Evolutionary conservation across 306 rosid genomes (phyloP).

Genomic region (Cucurbita moschata): DNA sequence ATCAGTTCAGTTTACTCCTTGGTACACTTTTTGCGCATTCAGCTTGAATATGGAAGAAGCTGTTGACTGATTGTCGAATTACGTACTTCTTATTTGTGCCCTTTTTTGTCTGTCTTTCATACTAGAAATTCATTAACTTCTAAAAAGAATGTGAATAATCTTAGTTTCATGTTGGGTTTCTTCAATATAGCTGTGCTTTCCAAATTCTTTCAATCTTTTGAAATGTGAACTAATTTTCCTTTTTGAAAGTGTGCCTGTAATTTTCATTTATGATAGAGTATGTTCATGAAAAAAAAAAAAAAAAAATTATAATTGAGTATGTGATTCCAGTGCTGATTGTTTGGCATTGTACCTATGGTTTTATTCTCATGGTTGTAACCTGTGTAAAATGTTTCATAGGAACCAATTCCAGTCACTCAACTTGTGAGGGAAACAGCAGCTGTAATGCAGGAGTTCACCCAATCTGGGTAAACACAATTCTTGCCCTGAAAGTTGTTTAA

Average conservation of each 20-base stretch:
- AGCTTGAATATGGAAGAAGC: neutral
- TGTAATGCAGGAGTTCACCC: conserved; percentile 97
- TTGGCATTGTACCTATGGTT: neutral
- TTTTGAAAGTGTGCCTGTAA: neutral
- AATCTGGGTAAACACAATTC: conserved; percentile 59
- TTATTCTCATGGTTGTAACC: neutral
- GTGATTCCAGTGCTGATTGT: neutral
- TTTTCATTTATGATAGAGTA: neutral
- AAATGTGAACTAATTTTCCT: neutral
- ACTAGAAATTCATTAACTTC: neutral
- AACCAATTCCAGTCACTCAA: conserved; percentile 89
- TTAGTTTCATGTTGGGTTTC: neutral
- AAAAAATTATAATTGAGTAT: neutral
- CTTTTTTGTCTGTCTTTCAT: neutral
- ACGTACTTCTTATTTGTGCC: neutral
- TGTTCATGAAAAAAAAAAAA: too few relatives aligned
- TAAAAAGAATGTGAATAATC: neutral
- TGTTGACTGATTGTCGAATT: neutral
- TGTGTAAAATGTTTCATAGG: conserved; percentile 29
- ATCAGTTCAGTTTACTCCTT: neutral
- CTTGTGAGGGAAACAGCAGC: conserved; percentile 96
- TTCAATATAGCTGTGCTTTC: neutral
- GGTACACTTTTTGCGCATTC: neutral
- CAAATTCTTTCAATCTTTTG: neutral
- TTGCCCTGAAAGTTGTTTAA: neutral